Evolutionary conservation across 2,329 filamentous ascomycete genomes (phyloP), one percentile per base, ranked within the genome.

Genomic region (Botrytis galanthina): DNA sequence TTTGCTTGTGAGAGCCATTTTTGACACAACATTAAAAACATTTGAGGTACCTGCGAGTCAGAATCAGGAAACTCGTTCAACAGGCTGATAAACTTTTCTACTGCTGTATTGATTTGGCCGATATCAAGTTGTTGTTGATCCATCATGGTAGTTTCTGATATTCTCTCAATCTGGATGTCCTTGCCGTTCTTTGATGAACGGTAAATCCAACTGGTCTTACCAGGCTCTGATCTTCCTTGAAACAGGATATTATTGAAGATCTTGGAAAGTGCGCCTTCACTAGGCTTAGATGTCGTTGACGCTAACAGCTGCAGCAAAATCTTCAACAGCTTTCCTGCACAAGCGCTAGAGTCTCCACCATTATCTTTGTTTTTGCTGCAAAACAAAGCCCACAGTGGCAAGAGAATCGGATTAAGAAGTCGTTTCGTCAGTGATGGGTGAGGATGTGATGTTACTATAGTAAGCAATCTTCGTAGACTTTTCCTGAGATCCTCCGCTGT

Each of bases 361-460:
- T 9, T 22, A 18, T 29, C 22, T 35, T 46, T 37, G 3, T n/a
- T 35, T 67, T 22, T 10, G 85, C 88, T 89, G 8, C 87, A 87
- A 0, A 87, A 59, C n/a, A 70, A 44, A 26, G 71, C 60, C 91
- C 91, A 93, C 0, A 93, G 82, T 1, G 90, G 87, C 7, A 89
- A 81, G 4, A 92, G 77, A 3, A 92, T 78, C 0, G 88, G 88
- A 4, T 84, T 83, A 3, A 93, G 81, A 0, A 93, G 82, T 69
- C 91, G 84, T 75, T 86, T 89, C 62, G 89, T 87, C 16, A 93
- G 81, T 0, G 90, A 90, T 0, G 90, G 88, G 72, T 92, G 91
- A 0, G 90, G 90, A 78, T 91, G 91, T 0, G 90, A 91, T 32
- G 87, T 83, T 1, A 90, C 80, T 1, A 93, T 81, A 0, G 85